These are phyloP conservation scores for Cladophialophora immunda DNA, from an alignment of 2,329 filamentous ascomycete genomes.

Conservation along the genomic window DNA sequence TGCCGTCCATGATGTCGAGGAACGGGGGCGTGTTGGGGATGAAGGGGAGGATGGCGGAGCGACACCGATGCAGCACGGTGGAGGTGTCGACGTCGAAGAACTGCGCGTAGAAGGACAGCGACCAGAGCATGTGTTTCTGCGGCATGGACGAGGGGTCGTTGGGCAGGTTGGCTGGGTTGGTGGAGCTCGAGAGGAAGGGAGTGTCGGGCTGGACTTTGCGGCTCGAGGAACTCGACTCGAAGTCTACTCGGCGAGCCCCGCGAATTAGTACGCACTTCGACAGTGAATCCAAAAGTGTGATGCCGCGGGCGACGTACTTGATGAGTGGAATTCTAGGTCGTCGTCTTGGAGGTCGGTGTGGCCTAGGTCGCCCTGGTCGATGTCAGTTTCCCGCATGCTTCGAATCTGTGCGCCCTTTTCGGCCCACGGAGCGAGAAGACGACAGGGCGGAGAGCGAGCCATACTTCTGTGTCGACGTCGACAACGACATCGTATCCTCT, in stretches of 20 bases:
- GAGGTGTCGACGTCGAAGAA: slow-evolving; percentile 98
- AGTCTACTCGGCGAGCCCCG: too few species aligned
- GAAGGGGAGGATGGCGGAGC: slow-evolving; percentile 83
- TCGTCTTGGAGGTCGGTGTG: slow-evolving; percentile 96
- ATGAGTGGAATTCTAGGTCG: slow-evolving; percentile 96
- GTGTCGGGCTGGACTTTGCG: slow-evolving; percentile 60
- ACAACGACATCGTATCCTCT: slow-evolving; percentile 97
- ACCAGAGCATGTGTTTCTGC: slow-evolving; percentile 90
- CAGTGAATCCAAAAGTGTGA: slow-evolving; percentile 8
- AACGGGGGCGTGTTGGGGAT: slow-evolving; percentile 88
- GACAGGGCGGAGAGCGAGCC: slow-evolving; percentile 33
- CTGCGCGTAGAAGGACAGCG: slow-evolving; percentile 90
- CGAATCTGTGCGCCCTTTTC: too few species aligned
- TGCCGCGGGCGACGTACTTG: slow-evolving; percentile 60
- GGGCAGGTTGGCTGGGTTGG: slow-evolving; percentile 57
- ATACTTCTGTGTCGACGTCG: slow-evolving; percentile 93
- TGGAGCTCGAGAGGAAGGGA: slow-evolving; percentile 59
- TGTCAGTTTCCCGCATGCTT: slow-evolving; percentile 2
- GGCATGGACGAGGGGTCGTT: slow-evolving; percentile 55
- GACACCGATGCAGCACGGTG: slow-evolving; percentile 86
- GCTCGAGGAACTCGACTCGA: slow-evolving; percentile 67
- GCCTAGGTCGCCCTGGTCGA: slow-evolving; percentile 84
- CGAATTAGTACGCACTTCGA: too few species aligned
- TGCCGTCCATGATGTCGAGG: slow-evolving; percentile 94
- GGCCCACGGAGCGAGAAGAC: background rate